Base-by-base conservation (phyloP, 768 basidiomycete species). In the Amylocystis lapponica region DNA sequence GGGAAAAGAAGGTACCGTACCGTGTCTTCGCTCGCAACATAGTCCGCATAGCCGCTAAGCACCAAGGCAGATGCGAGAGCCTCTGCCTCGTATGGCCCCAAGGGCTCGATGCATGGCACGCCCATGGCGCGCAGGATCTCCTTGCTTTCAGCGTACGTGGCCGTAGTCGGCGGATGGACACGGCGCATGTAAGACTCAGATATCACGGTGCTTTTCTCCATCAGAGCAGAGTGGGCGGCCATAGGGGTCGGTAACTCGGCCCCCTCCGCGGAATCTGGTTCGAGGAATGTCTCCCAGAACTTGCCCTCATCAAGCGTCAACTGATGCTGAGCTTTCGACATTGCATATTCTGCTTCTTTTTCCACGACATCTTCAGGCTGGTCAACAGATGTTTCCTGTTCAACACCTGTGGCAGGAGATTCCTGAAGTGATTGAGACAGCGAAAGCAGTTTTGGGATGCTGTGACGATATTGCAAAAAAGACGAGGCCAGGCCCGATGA, bases 11-110 rank as follows among this genome's bases (percentile, higher is more conserved):
- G n/a, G 20, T 25, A 16, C 46, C 73, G 27, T 57, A 86, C 85
- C 19, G 87, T 88, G 60, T 96, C 93, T 65, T 96, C 93, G 50
- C 86, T 94, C 4, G 78, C 87, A 16, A 95, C 93, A 56, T 78
- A 92, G 63, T 96, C 91, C 0, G 88, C 92, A 34, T 72, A 56
- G 2, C 93, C 92, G 22, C 75, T 66, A 13, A 80, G 54, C 10
- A 88, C 90, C 29, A 95, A 69, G 7, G 84, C 74, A 5, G 86
- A 77, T 0, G 91, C 92, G 26, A 95, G 64, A 1, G 86, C 90
- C 62, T 96, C 93, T 1, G 85, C 93, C 59, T 96, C 93, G 44
- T 75, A 81, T 0, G 83, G 75, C 0, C 81, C 82, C 0, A 68
- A 66, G 8, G 83, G 66, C 14, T 86, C 77, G 23, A 94, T 59